phyloP scores from a whole-genome alignment of 192 early-diverging fungal species.

The Umbelopsis sp. region DNA sequence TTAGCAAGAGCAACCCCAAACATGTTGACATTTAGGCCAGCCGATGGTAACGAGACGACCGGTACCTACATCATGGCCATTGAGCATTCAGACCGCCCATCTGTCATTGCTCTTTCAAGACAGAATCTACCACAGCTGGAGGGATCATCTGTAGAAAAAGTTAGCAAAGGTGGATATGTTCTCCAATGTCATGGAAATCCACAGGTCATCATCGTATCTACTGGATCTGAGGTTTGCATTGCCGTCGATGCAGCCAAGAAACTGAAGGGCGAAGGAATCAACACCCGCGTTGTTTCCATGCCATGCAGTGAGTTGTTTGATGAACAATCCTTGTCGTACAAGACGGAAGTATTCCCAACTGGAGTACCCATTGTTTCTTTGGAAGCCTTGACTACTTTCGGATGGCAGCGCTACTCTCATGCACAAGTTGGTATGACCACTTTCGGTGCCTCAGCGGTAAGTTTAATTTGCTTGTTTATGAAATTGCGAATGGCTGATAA shows the following conservation, averaged over 20 bases:
- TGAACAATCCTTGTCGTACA: conserved; percentile 81
- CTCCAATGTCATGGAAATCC: conserved; percentile 57
- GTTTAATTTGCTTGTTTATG: not conserved
- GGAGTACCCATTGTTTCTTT: conserved; percentile 86
- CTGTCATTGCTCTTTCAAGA: conserved; percentile 83
- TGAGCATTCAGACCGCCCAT: conserved; percentile 62
- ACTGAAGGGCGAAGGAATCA: not conserved
- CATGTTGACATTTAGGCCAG: conserved; percentile 82
- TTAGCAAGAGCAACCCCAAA: conserved; percentile 87
- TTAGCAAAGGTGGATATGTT: conserved; percentile 85
- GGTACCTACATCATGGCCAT: conserved; percentile 88
- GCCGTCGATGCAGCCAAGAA: conserved; percentile 77
- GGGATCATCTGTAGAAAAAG: conserved; percentile 77
- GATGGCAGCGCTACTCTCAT: conserved; percentile 94
- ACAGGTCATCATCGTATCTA: conserved; percentile 73
- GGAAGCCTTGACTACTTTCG: conserved; percentile 84
- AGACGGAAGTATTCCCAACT: conserved; percentile 73
- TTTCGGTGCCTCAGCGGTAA: conserved; percentile 73
- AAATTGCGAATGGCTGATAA: not conserved
- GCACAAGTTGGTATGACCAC: conserved; percentile 84
- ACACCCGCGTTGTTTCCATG: conserved; percentile 89
- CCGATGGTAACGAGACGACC: conserved; percentile 92
- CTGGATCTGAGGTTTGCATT: conserved; percentile 90
- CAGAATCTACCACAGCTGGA: conserved; percentile 93
- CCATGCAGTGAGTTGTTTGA: conserved; percentile 91